Evolutionary conservation across 2,329 filamentous ascomycete genomes (phyloP), one percentile per base, ranked within the genome.

Genomic region (Fusarium globosum): DNA sequence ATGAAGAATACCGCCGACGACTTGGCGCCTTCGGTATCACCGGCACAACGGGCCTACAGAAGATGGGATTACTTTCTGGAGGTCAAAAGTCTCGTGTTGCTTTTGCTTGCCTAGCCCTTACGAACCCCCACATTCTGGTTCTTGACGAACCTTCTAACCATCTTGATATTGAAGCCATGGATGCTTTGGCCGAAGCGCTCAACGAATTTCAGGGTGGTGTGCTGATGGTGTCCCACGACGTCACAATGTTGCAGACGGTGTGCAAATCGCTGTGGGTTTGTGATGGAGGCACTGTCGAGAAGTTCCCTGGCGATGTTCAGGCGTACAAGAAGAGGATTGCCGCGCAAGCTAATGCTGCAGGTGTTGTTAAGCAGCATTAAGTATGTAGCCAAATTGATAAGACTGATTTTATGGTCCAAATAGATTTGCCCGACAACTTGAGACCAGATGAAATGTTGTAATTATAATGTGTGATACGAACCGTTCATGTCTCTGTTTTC

Each of bases 121-220:
- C 92, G 55, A 97, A 98, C 83, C 96, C 96, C 23, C 96, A 99
- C 81, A 98, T 99, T 75, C 88, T 99, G 52, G 96, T 99, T 69
- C 93, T 99, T 57, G 96, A 99, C 88, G 96, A 99, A 84, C 96
- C 96, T 81, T 97, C 94, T 73, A 99, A 99, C 86, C 96, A 99
- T 83, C 87, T 99, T 78, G 96, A 99, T 90, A 98, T 99, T 77
- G 96, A 99, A 83, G 96, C 96, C 73, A 98, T 99, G 96, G 96
- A 99, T 82, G 96, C 96, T 16, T 87, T 99, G 59, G 92, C 94
- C 9, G 91, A 92, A 36, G 96, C 96, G 21, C 86, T 99, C 76
- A 89, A 91, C 76, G 90, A 92, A 73, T 99, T 98, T 85, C 89
- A 97, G 84, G 96, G 96, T 70, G 96, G 96, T 82, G 95, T 99